phyloP scores from a whole-genome alignment of 495 filamentous ascomycete species.

The Aspergillus cristatus region DNA sequence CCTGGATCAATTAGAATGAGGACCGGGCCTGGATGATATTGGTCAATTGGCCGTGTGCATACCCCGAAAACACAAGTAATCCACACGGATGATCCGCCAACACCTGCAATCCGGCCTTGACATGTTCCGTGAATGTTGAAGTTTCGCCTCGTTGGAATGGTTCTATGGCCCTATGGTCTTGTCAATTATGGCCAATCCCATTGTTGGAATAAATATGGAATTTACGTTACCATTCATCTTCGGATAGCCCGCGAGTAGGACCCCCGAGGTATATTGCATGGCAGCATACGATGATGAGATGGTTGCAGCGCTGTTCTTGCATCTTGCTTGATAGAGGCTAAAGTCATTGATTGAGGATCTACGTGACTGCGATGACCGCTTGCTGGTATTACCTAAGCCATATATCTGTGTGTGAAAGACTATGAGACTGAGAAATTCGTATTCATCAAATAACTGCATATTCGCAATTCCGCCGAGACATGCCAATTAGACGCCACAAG shows the following conservation, averaged over 20 bases:
- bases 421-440: too few species aligned
- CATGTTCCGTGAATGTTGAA: conserved; percentile 62
- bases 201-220: too few species aligned
- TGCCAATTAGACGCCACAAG: background rate
- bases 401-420: too few species aligned
- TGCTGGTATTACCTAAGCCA: conserved; percentile 6
- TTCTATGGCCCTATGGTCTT: conserved; percentile 43
- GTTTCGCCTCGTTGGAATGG: conserved; percentile 65
- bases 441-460: too few species aligned
- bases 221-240: conserved; percentile 55
- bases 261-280: conserved; percentile 72
- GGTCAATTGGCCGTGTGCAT: too few species aligned
- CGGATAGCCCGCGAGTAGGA: conserved; percentile 43
- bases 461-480: background rate
- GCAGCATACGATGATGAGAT: conserved; percentile 70
- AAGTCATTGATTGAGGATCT: background rate
- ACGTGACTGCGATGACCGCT: background rate
- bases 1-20: conserved; percentile 25
- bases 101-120: conserved; percentile 48
- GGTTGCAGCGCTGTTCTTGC: conserved; percentile 9
- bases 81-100: conserved; percentile 27
- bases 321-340: too few species aligned
- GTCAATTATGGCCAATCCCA: too few species aligned
- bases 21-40: too few species aligned
- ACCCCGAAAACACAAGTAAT: conserved; percentile 66